Conservation (phyloP, 2,329 filamentous ascomycete species). For the Leptoxyphium fumago region DNA sequence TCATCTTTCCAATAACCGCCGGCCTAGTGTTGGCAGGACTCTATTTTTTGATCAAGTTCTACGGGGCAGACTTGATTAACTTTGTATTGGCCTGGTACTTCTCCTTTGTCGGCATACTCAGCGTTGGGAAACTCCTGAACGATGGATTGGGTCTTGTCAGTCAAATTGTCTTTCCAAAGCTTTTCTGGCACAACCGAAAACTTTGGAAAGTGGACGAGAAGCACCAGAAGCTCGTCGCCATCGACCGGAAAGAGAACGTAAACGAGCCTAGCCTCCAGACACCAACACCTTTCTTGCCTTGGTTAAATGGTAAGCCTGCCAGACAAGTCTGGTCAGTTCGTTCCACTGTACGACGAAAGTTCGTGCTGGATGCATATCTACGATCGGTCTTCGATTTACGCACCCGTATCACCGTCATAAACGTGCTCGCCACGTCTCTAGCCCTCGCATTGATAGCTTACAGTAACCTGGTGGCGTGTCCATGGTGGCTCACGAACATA, state of each 20-base stretch:
- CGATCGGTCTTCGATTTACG: slow-evolving; percentile 25
- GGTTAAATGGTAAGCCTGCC: slow-evolving; percentile 6
- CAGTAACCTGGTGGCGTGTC: slow-evolving; percentile 45
- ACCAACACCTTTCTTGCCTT: slow-evolving; percentile 28
- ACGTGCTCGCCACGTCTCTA: slow-evolving; percentile 41
- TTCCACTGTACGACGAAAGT: slow-evolving; percentile 34
- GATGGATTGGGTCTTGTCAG: slow-evolving; percentile 52
- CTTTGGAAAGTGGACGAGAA: slow-evolving; percentile 33
- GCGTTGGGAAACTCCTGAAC: slow-evolving; percentile 57
- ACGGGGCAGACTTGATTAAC: slow-evolving; percentile 70
- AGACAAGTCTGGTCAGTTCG: slow-evolving; percentile 35
- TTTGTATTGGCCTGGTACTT: slow-evolving; percentile 75
- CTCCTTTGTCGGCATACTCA: slow-evolving; percentile 62
- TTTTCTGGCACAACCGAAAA: slow-evolving; percentile 42
- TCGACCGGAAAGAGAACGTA: slow-evolving; percentile 1
- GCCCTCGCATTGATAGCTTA: slow-evolving; percentile 46
- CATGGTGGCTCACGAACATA: slow-evolving; percentile 67
- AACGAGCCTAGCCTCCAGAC: slow-evolving; percentile 1
- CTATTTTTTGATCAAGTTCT: slow-evolving; percentile 80
- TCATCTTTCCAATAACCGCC: slow-evolving; percentile 71
- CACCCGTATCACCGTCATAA: slow-evolving; percentile 36
- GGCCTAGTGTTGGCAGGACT: slow-evolving; percentile 56
- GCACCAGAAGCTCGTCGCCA: slow-evolving; percentile 18
- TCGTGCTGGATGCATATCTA: slow-evolving; percentile 37
- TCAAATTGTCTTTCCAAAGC: slow-evolving; percentile 57